These are phyloP conservation scores for Tetraselmis chui DNA, from an alignment of 139 green algal genomes.

Conservation along the genomic window DNA sequence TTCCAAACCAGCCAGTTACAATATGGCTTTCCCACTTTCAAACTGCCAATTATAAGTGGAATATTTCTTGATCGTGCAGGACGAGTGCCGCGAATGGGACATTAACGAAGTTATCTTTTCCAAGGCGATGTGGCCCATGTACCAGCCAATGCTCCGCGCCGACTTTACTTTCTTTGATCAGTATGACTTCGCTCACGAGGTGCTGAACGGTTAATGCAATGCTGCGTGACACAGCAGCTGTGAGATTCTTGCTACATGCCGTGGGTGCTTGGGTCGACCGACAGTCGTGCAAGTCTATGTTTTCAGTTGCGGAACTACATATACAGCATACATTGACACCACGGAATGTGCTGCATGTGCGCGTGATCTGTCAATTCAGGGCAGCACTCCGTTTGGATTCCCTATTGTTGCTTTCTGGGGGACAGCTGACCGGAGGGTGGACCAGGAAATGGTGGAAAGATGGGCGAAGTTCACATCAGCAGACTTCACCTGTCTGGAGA, in stretches of 20 bases:
- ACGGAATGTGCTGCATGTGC: no score
- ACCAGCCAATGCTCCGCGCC: constrained; percentile 54
- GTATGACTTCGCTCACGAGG: constrained; percentile 41
- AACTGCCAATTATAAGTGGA: neutral
- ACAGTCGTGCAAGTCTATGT: no score
- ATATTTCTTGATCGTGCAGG: constrained; percentile 30
- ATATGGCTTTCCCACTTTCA: neutral
- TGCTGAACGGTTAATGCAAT: constrained; percentile 8
- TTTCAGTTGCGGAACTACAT: no score
- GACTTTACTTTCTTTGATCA: constrained; percentile 81
- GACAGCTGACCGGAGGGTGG: constrained; percentile 42
- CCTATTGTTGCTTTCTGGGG: constrained; percentile 52
- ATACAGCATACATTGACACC: no score
- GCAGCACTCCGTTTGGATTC: constrained; percentile 33
- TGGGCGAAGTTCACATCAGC: constrained; percentile 34
- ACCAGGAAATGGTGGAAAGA: constrained; percentile 40
- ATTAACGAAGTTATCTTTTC: constrained; percentile 70
- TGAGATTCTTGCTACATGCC: neutral
- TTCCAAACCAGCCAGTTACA: neutral
- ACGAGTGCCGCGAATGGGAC: constrained; percentile 73
- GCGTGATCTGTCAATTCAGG: no score
- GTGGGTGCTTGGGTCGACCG: no score
- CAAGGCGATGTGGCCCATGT: constrained; percentile 53
- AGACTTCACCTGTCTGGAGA: constrained; percentile 29
- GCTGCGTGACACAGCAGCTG: no score